phyloP scores from a whole-genome alignment of 345 rosid species.

The Psidium guajava region DNA sequence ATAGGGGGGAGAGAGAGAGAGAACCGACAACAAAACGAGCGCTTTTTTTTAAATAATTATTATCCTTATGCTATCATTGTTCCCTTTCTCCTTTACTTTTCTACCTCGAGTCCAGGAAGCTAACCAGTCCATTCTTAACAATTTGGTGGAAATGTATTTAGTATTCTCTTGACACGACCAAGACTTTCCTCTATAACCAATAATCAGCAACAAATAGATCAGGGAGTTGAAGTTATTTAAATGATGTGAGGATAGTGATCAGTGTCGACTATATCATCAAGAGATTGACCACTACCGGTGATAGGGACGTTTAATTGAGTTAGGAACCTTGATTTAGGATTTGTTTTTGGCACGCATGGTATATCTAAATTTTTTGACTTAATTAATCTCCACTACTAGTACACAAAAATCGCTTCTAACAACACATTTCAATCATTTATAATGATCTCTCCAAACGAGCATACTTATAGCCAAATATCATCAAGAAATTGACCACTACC shows the following conservation, averaged over 20 bases:
- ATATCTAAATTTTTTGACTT: not conserved
- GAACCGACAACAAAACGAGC: too few species aligned
- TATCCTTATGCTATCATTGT: not conserved
- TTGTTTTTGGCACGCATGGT: not conserved
- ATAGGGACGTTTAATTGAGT: not conserved
- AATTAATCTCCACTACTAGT: not conserved
- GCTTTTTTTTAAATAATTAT: too few species aligned
- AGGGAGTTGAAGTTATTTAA: not conserved
- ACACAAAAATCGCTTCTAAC: not conserved
- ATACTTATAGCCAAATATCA: too few species aligned
- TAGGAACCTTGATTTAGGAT: not conserved
- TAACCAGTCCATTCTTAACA: not conserved
- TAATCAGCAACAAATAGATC: not conserved
- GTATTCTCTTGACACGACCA: not conserved
- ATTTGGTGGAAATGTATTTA: not conserved
- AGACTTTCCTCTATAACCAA: not conserved
- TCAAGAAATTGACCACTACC: not conserved
- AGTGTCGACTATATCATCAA: not conserved
- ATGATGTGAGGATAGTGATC: not conserved
- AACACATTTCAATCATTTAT: too few species aligned
- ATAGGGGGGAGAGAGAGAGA: too few species aligned
- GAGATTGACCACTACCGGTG: not conserved
- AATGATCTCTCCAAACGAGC: too few species aligned
- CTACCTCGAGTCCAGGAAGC: not conserved
- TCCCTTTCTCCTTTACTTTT: not conserved